phyloP scores from a whole-genome alignment of 2,329 filamentous ascomycete species.

The Pestalotiopsis sp. region DNA sequence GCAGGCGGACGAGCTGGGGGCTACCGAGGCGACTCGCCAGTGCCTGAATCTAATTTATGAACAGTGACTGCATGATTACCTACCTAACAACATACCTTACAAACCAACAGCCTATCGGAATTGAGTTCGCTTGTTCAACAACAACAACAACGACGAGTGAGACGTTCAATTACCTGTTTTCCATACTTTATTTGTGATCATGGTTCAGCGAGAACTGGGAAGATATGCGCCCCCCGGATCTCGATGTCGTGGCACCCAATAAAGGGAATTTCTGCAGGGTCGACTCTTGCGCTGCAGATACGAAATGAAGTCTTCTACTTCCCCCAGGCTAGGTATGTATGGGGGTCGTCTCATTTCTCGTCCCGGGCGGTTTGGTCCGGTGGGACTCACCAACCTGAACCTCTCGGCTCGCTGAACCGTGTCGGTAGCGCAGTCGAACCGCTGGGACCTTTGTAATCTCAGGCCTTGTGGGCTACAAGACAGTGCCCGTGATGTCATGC shows the following conservation, averaged over 20 bases:
- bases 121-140: background rate
- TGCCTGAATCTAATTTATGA: background rate
- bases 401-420: background rate
- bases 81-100: background rate
- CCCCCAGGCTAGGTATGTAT: background rate
- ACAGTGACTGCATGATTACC: background rate
- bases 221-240: background rate
- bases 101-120: background rate
- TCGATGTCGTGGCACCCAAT: background rate
- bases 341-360: background rate
- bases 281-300: background rate
- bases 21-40: background rate
- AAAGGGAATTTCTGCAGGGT: background rate
- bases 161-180: background rate
- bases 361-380: background rate
- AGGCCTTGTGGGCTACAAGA: background rate
- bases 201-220: background rate
- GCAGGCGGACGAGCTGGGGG: background rate
- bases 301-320: background rate
- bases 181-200: background rate
- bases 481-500: constrained; percentile 5
- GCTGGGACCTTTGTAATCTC: background rate
- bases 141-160: background rate
- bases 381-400: background rate
- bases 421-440: background rate